phyloP scores from a whole-genome alignment of 495 filamentous ascomycete species.

The Apodospora peruviana region DNA sequence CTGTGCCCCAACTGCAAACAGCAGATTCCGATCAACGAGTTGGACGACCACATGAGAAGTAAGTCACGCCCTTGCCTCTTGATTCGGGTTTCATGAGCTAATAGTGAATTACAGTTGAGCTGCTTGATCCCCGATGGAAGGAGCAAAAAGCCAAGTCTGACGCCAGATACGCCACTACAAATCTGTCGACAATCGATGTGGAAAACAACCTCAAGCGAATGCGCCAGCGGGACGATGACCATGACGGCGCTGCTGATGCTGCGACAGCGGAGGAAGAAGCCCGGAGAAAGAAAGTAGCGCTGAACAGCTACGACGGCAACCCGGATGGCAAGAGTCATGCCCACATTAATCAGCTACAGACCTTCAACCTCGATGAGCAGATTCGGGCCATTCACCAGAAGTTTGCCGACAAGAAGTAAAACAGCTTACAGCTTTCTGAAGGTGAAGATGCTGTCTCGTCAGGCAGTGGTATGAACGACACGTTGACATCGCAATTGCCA shows the following conservation, averaged over 20 bases:
- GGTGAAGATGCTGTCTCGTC: constrained; percentile 11
- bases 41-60: constrained; percentile 92
- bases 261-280: constrained; percentile 69
- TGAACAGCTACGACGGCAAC: constrained; percentile 59
- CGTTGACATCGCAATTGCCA: no score
- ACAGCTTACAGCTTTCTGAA: not conserved
- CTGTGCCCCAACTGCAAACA: constrained; percentile 94
- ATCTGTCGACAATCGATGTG: constrained; percentile 79
- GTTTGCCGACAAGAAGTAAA: constrained; percentile 43
- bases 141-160: constrained; percentile 88
- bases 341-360: constrained; percentile 42
- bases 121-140: constrained; percentile 93
- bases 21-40: constrained; percentile 76
- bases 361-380: constrained; percentile 65
- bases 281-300: constrained; percentile 66
- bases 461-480: not conserved
- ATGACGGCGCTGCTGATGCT: constrained; percentile 66
- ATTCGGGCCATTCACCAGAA: constrained; percentile 63
- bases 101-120: constrained; percentile 43
- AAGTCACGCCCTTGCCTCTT: constrained; percentile 18
- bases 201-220: constrained; percentile 95
- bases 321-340: constrained; percentile 52
- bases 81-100: not conserved
- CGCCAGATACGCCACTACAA: constrained; percentile 77
- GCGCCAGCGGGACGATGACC: constrained; percentile 84